Evolutionary conservation across 1,139 yeast genomes (phyloP).

Genomic region (Geotrichum bryndzae): DNA sequence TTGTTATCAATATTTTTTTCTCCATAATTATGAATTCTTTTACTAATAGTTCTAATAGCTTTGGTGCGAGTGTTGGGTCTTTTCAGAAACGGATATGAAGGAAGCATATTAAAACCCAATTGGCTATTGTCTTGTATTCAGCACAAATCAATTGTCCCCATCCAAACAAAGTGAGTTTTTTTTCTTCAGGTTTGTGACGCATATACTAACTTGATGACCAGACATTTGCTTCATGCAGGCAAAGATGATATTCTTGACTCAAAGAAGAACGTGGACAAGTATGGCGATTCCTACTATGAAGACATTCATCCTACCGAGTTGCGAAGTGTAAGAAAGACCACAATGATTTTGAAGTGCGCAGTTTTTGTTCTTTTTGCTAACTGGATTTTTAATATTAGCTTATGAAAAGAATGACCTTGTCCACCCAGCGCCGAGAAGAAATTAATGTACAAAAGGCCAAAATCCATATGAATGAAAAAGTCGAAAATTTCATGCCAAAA

Average conservation of each 20-base stretch:
- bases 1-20: background rate
- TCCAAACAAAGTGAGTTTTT: constrained; percentile 55
- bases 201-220: constrained; percentile 25
- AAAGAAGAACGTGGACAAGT: constrained; percentile 27
- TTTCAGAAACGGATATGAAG: constrained; percentile 41
- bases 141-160: constrained; percentile 40
- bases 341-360: background rate
- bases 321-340: constrained; percentile 17
- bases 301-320: constrained; percentile 1
- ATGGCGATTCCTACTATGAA: constrained; percentile 30
- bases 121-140: constrained; percentile 70
- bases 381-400: background rate
- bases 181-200: constrained; percentile 21
- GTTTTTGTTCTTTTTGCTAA: background rate
- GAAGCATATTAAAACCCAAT: constrained; percentile 56
- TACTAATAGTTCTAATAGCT: background rate
- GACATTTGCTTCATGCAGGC: constrained; percentile 19
- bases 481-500: background rate
- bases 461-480: background rate
- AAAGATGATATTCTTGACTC: constrained; percentile 18
- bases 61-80: constrained; percentile 43
- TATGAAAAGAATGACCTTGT: constrained; percentile 1
- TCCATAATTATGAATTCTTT: background rate
- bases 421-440: background rate
- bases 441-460: constrained; percentile 4